Evolutionary conservation across 2,329 filamentous ascomycete genomes (phyloP).

Genomic region (Sarocladium brachiariae): DNA sequence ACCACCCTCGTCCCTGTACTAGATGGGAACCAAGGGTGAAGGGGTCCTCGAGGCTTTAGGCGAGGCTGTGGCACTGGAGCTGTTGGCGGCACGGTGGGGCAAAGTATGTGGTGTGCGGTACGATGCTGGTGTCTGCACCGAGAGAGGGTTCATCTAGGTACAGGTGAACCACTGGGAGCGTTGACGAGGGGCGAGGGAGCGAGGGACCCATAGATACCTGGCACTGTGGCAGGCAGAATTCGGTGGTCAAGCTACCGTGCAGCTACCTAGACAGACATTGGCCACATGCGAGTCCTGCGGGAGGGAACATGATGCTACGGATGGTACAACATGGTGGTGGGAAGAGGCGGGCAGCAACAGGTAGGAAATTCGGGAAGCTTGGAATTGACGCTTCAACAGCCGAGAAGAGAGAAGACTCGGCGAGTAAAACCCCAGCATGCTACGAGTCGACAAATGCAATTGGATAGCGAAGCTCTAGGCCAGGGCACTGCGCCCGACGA

Average conservation of each 20-base stretch:
- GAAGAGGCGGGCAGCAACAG: neutral
- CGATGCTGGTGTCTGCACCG: neutral
- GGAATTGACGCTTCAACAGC: constrained; percentile 6
- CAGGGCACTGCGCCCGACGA: neutral
- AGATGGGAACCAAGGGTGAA: constrained; percentile 8
- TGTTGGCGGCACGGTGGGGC: constrained; percentile 6
- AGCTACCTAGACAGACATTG: too few relatives aligned
- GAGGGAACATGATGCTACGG: too few relatives aligned
- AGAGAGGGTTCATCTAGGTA: neutral
- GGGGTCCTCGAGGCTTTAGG: constrained; percentile 10
- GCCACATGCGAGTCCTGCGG: too few relatives aligned
- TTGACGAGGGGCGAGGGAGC: too few relatives aligned
- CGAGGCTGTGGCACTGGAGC: constrained; percentile 9
- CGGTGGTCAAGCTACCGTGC: too few relatives aligned
- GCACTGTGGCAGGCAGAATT: too few relatives aligned
- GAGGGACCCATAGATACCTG: too few relatives aligned
- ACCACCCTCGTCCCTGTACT: neutral
- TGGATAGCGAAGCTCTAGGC: neutral
- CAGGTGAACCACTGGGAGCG: neutral
- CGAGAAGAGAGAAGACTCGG: neutral
- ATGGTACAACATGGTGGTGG: too few relatives aligned
- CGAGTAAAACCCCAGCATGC: neutral
- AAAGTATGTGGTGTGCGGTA: neutral
- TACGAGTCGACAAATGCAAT: neutral
- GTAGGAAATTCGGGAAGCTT: neutral